Conservation (phyloP, 257 asterid genomes). For the Nicotiana obtusifolia region DNA sequence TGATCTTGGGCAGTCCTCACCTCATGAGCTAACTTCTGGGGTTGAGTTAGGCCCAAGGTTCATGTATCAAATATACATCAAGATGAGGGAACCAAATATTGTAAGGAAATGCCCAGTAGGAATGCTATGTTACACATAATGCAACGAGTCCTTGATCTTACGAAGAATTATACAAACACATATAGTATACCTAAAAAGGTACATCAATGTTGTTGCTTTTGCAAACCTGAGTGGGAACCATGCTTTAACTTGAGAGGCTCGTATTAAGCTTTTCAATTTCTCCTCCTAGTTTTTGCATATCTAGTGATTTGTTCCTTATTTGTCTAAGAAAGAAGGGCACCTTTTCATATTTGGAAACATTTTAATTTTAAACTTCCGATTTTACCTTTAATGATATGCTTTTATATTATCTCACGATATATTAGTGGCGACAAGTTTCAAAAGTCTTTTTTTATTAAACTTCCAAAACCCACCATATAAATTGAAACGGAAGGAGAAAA, state of each 20-base stretch:
- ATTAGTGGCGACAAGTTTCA: neutral
- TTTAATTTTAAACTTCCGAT: neutral
- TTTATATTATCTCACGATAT: neutral
- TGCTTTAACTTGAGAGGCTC: neutral
- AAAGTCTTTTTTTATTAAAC: neutral
- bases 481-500: neutral
- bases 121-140: neutral
- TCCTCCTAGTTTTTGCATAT: neutral
- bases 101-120: neutral
- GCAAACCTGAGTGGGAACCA: neutral
- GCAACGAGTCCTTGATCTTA: neutral
- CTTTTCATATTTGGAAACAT: neutral
- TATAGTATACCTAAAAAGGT: neutral
- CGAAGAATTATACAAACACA: neutral
- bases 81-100: neutral
- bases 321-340: neutral
- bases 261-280: neutral
- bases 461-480: neutral
- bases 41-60: no score
- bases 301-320: neutral
- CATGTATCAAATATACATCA: neutral
- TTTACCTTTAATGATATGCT: neutral
- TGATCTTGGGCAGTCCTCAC: no score
- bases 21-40: no score
- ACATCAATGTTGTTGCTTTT: neutral